phyloP scores from a whole-genome alignment of 2,329 filamentous ascomycete genomes.

The Juglanconis juglandina region DNA sequence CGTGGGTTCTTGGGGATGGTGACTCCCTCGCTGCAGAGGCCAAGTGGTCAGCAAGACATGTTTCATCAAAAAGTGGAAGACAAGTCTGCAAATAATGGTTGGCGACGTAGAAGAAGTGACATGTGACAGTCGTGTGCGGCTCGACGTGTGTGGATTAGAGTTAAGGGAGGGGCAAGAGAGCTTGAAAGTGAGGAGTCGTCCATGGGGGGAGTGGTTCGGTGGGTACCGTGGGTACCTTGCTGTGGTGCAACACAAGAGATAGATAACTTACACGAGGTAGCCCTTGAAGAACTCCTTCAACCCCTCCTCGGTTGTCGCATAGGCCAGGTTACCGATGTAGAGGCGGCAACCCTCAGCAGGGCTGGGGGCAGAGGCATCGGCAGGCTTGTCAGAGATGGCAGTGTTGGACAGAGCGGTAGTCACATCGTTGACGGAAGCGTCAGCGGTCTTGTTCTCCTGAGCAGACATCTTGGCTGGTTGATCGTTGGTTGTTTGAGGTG shows the following conservation, averaged over 20 bases:
- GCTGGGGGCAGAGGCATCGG: slow-evolving; percentile 88
- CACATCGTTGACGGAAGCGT: slow-evolving; percentile 73
- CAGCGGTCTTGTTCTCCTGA: slow-evolving; percentile 62
- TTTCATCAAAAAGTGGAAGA: not conserved
- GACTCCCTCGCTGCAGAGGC: slow-evolving; percentile 78
- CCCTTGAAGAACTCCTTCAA: slow-evolving; percentile 99
- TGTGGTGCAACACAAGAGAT: not conserved
- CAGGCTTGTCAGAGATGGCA: slow-evolving; percentile 57
- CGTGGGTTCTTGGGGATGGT: slow-evolving; percentile 99
- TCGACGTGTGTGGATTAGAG: not conserved
- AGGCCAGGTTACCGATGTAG: slow-evolving; percentile 99
- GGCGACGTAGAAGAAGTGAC: not conserved
- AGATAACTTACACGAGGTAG: slow-evolving; percentile 90
- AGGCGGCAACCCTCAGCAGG: slow-evolving; percentile 98
- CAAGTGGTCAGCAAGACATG: slow-evolving; percentile 31
- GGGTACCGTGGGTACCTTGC: not conserved
- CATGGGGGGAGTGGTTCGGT: not conserved
- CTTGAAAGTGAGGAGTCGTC: not conserved
- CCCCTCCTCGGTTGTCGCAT: slow-evolving; percentile 99
- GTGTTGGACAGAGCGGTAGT: slow-evolving; percentile 71
- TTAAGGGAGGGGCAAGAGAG: not conserved
- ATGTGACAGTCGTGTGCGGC: not conserved
- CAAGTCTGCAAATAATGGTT: not conserved
- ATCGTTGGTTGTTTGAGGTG: slow-evolving; percentile 29
- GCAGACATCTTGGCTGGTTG: slow-evolving; percentile 74